Base-by-base conservation (phyloP, 192 early-diverging fungal genomes). In the Chytriomyces sp. region DNA sequence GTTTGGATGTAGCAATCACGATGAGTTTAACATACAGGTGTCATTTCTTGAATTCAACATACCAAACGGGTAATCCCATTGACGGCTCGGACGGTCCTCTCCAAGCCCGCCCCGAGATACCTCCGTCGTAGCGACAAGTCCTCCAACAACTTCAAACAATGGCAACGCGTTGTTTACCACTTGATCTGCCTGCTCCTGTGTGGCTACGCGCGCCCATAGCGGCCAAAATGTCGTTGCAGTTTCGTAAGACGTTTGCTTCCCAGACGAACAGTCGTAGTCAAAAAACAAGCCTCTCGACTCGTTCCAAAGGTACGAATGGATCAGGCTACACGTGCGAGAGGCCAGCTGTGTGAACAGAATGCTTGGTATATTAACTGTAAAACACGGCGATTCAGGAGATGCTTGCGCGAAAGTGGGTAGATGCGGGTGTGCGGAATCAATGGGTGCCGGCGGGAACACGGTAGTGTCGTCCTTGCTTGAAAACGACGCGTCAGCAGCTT, bases 121-220 rank as follows among this genome's bases (percentile, higher is more conserved):
- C 80, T 96, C 94, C 7, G 95, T 99, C 9, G 96, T 95, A 47
- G 92, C 92, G 3, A 99, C 96, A 3, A 99, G 79, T 3, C 97
- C 96, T 65, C 97, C 97, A 18, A 84, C 81, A 23, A 94, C 94
- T 83, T 98, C 96, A 84, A 98, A 97, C 73, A 91, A 86, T 50
- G 85, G 82, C 43, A 96, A 84, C n/a, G 85, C 88, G 5, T 77
- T 76, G 7, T 85, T 82, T 5, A 94, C 91, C 79, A 97, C 84
- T 20, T 84, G 81, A 49, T 88, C 87, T 0, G 96, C 97, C 82
- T 97, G 93, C 28, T 86, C 85, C 6, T 84, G 78, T 62, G 90
- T 86, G 0, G 93, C 94, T 64, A 91, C 90, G 46, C 91, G 91
- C 5, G 94, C 93, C 96, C 97, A 99, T 81, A 99, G 90, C 18